A percentile compares a stretch with the other conserved stretches of the same genome.
These are phyloP conservation scores for Crucihimalaya himalaica DNA, from an alignment of 345 rosid genomes.

Conservation along the genomic window DNA sequence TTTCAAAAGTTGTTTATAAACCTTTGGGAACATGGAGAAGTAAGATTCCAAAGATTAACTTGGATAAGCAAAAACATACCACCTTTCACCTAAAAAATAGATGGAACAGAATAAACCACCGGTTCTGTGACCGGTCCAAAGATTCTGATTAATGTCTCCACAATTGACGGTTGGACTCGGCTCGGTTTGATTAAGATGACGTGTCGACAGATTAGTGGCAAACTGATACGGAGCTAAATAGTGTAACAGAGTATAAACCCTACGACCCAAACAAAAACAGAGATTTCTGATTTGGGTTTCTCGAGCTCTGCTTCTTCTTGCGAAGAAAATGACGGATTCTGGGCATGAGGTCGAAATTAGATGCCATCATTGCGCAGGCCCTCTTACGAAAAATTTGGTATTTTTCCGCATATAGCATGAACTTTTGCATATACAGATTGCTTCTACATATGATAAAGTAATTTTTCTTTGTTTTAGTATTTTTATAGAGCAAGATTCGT, in stretches of 20 bases:
- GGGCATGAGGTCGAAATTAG: constrained; percentile 37
- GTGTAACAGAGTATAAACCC: constrained; percentile 32
- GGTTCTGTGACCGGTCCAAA: constrained; percentile 25
- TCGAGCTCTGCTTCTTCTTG: neutral
- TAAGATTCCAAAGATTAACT: constrained; percentile 27
- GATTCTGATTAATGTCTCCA: neutral
- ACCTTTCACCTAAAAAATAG: constrained; percentile 4
- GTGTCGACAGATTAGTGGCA: neutral
- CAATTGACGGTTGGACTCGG: neutral
- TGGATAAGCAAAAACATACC: constrained; percentile 30
- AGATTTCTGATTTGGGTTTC: neutral
- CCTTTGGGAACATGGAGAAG: constrained; percentile 38
- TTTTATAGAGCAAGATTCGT: neutral
- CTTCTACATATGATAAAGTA: neutral
- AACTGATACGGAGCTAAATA: neutral
- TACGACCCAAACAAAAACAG: neutral
- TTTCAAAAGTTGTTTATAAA: constrained; percentile 8
- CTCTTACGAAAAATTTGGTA: constrained; percentile 81
- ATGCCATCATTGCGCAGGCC: constrained; percentile 94
- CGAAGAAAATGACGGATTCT: constrained; percentile 48
- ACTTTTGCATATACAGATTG: constrained; percentile 11
- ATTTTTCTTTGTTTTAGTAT: neutral
- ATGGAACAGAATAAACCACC: constrained; percentile 8
- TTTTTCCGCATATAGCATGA: neutral
- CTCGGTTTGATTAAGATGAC: constrained; percentile 10